Conservation (phyloP, 768 basidiomycete species). For the Pleurotus pulmonarius region DNA sequence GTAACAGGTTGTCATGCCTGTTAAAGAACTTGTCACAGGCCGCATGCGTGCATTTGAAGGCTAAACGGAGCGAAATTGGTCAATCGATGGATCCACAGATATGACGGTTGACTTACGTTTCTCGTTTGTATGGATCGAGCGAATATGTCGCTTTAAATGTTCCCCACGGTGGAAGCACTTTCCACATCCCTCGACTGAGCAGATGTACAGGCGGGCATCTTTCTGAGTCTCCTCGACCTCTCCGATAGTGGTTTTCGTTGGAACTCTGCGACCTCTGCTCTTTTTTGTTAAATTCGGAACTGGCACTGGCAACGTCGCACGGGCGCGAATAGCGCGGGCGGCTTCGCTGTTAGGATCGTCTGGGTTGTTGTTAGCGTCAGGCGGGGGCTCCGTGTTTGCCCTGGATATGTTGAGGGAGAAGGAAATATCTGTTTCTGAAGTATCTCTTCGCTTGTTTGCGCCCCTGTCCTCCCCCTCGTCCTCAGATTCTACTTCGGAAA, state of each 20-base stretch:
- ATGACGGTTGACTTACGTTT: slow-evolving; percentile 55
- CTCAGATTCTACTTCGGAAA: slow-evolving; percentile 8
- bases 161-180: slow-evolving; percentile 73
- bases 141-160: slow-evolving; percentile 73
- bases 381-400: slow-evolving; percentile 2
- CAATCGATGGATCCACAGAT: slow-evolving; percentile 13
- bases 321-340: slow-evolving; percentile 26
- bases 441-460: slow-evolving; percentile 1
- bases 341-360: not conserved
- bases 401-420: slow-evolving; percentile 4
- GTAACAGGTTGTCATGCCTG: slow-evolving; percentile 75
- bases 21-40: slow-evolving; percentile 73
- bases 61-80: slow-evolving; percentile 31
- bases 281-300: slow-evolving; percentile 80
- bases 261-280: slow-evolving; percentile 74
- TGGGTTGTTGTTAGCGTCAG: not conserved
- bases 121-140: slow-evolving; percentile 73
- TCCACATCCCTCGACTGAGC: slow-evolving; percentile 65
- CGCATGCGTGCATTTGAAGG: slow-evolving; percentile 67
- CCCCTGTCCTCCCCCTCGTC: slow-evolving; percentile 9
- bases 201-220: slow-evolving; percentile 44
- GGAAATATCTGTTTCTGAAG: slow-evolving; percentile 3
- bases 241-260: slow-evolving; percentile 34
- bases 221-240: slow-evolving; percentile 14
- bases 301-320: slow-evolving; percentile 59